phyloP scores from a whole-genome alignment of 768 basidiomycete genomes.

The Candolleomyces aberdarensis region DNA sequence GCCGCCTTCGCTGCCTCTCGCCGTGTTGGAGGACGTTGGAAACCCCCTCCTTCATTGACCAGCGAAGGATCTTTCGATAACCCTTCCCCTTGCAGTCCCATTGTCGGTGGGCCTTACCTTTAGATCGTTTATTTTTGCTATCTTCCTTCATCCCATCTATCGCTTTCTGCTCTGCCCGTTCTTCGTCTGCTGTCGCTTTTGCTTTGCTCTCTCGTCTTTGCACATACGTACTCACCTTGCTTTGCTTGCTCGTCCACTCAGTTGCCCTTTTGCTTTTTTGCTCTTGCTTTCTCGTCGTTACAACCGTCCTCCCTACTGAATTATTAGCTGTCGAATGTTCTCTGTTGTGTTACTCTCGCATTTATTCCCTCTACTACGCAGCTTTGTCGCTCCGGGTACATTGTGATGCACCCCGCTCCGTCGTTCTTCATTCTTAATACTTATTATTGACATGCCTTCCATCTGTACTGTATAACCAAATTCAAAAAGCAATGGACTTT shows the following conservation, averaged over 20 bases:
- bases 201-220: neutral
- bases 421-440: neutral
- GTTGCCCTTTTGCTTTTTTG: neutral
- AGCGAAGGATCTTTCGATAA: slow-evolving; percentile 3
- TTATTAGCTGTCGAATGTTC: neutral
- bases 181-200: neutral
- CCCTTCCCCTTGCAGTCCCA: neutral
- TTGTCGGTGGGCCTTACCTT: neutral
- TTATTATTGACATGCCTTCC: neutral
- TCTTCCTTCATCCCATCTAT: neutral
- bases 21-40: slow-evolving; percentile 56
- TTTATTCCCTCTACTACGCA: neutral
- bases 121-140: neutral
- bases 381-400: neutral
- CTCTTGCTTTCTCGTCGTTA: neutral
- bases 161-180: slow-evolving; percentile 1
- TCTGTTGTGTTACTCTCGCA: neutral
- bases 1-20: slow-evolving; percentile 47
- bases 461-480: neutral
- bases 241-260: neutral
- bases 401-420: neutral
- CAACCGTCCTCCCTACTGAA: neutral
- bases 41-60: slow-evolving; percentile 7
- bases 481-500: neutral
- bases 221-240: neutral